Base-by-base conservation (phyloP, 257 asterid genomes). In the Dorcoceras hygrometricum region DNA sequence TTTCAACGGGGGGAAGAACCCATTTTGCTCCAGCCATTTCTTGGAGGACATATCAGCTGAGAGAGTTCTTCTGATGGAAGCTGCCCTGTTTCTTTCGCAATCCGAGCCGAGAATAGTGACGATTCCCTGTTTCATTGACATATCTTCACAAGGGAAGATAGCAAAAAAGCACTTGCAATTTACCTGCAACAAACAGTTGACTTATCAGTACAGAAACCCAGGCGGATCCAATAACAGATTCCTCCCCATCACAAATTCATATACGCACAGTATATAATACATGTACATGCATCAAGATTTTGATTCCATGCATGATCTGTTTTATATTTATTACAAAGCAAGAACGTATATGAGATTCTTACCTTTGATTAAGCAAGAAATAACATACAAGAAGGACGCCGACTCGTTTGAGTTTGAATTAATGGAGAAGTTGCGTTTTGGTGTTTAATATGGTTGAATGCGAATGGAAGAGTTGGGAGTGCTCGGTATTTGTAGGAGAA, bases 61-160 rank as follows among this genome's bases (percentile, higher is more conserved):
- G 51, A 84, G 84, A 1, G 87, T 84, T 60, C 89, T 86, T 67
- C 97, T 68, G 5, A 90, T 69, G 14, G 97, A 83, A 0, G 76
- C 63, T 0, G 76, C 64, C 29, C 34, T 10, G 43, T 6, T 56
- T 2, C 6, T 58, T 16, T 78, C 73, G 53, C 60, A 51, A 5
- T 90, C 87, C 6, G 96, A 75, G 53, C 83, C 78, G 61, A 91
- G 96, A 73, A 89, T 87, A 31, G 98, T 77, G 57, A 84, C 83
- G 57, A 90, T 86, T 25, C 98, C 97, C 43, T 86, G 89, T 57
- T 79, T 82, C 61, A 58, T 51, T 25, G 78, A 72, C 75, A 78
- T 78, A 18, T 62, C 60, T 59, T 50, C 66, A 57, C 54, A 14
- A 46, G 54, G 20, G 20, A 16, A 12, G 19, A 39, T 39, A 12